These are phyloP conservation scores for Glutinoglossum americanum DNA, from an alignment of 495 filamentous ascomycete genomes.

Conservation along the genomic window DNA sequence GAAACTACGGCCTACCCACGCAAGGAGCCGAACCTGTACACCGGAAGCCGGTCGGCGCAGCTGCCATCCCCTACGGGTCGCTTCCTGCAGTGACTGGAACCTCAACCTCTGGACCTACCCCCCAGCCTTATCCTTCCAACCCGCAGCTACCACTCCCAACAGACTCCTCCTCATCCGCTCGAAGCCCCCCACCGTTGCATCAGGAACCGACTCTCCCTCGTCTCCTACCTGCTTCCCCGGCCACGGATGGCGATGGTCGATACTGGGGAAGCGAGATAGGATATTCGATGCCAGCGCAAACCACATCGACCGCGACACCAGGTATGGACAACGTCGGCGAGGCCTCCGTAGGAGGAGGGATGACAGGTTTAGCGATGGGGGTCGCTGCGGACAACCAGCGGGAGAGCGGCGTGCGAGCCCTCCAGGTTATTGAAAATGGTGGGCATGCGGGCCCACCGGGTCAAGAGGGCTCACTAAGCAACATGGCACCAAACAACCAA, in stretches of 20 bases:
- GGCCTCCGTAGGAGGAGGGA: constrained; percentile 4
- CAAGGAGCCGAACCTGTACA: background rate
- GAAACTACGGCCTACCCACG: background rate
- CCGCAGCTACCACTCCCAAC: background rate
- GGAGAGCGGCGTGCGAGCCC: constrained; percentile 3
- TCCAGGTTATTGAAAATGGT: constrained; percentile 1
- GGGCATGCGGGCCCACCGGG: background rate
- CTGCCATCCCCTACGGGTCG: background rate
- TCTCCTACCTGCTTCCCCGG: background rate
- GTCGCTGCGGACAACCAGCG: constrained; percentile 4
- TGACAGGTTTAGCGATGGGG: constrained; percentile 3
- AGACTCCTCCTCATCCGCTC: background rate
- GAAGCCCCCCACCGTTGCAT: background rate
- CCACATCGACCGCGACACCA: background rate
- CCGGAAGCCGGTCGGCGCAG: background rate
- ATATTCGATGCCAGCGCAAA: background rate
- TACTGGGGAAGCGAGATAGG: background rate
- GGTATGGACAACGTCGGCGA: constrained; percentile 6
- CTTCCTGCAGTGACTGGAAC: background rate
- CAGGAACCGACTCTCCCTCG: background rate
- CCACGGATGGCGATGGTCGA: background rate
- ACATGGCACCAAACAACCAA: background rate
- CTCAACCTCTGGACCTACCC: background rate
- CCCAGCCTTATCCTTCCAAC: background rate
- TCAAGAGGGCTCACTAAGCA: background rate